Base-by-base conservation (phyloP, 805 yeast species). In the Candida taoyuanica region DNA sequence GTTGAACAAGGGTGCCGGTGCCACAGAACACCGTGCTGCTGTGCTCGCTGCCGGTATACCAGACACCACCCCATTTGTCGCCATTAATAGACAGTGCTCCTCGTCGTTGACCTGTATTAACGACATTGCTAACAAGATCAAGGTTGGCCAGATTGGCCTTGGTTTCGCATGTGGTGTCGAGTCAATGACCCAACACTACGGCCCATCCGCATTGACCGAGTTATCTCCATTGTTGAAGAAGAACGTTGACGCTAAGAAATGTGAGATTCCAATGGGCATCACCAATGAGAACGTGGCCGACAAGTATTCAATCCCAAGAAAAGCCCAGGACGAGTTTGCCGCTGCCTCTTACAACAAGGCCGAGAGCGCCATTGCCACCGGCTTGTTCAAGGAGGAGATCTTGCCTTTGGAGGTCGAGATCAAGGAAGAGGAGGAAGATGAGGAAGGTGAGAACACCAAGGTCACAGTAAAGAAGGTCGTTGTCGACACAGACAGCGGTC, bases 101-200 rank as follows among this genome's bases (percentile, higher is more conserved):
- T 85, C 95, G 3, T 97, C 97, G 19, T 70, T 91, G 54, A 85
- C 88, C 74, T 94, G 96, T 12, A 77, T 89, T 26, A 81, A 85
- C 55, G 93, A 85, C 58, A 76, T 91, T 52, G 96, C 96, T 49
- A 85, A 83, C 67, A 86, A 85, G 67, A 89, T 91, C 58, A 69
- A 70, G 52, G 66, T 76, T 42, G 97, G 97, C 29, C 96, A 89
- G 71, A 88, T 91, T 53, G 85, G 79, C 49, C 73, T 91, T 53
- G 98, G 98, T 40, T 68, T 91, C 38, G 98, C 93, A 17, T 81
- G 81, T 33, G 98, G 98, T 56, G 95, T 81, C 34, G 98, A 89
- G 67, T 81, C 95, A 50, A 91, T 91, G 98, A 74, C 95, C n/a
- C 68, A 73, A 47, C 81, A 81, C 67, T 88, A 85, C 61, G 93